phyloP scores from a whole-genome alignment of 2,329 filamentous ascomycete genomes.

The Trichoderma citrinoviride region DNA sequence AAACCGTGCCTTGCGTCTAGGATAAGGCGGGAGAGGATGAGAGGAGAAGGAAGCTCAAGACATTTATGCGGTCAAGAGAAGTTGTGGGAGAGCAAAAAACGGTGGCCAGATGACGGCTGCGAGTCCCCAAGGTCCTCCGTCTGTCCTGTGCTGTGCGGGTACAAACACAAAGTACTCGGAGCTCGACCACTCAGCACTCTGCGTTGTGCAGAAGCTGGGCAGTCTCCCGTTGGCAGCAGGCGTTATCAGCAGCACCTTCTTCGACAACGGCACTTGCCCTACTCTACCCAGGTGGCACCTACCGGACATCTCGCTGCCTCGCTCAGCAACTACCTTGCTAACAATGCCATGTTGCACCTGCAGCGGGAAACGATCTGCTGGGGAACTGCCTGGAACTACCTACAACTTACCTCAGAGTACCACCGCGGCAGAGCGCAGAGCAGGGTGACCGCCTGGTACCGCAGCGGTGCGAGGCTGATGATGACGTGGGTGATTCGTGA shows the following conservation, averaged over 20 bases:
- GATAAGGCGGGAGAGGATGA: neutral
- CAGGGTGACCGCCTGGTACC: constrained; percentile 10
- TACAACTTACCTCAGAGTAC: too few species aligned
- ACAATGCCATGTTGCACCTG: neutral
- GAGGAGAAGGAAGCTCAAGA: neutral
- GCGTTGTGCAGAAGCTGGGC: neutral
- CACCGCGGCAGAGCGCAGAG: neutral
- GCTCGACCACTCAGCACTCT: neutral
- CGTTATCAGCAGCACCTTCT: constrained; percentile 18
- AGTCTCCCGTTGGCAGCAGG: constrained; percentile 4
- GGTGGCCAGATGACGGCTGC: constrained; percentile 4
- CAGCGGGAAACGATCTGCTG: too few species aligned
- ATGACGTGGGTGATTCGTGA: constrained; percentile 12
- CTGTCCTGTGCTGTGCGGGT: constrained; percentile 15
- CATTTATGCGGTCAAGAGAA: constrained; percentile 11
- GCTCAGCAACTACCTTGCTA: neutral
- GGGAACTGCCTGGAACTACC: neutral
- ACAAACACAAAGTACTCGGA: constrained; percentile 7
- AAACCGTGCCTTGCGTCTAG: neutral
- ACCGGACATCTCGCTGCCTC: neutral
- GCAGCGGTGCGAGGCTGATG: constrained; percentile 6
- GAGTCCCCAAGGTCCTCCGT: constrained; percentile 6
- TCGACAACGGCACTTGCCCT: neutral
- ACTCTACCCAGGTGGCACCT: too few species aligned
- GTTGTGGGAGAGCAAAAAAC: constrained; percentile 9